Conservation (phyloP, 768 basidiomycete genomes). For the Boletus tomentosulus region DNA sequence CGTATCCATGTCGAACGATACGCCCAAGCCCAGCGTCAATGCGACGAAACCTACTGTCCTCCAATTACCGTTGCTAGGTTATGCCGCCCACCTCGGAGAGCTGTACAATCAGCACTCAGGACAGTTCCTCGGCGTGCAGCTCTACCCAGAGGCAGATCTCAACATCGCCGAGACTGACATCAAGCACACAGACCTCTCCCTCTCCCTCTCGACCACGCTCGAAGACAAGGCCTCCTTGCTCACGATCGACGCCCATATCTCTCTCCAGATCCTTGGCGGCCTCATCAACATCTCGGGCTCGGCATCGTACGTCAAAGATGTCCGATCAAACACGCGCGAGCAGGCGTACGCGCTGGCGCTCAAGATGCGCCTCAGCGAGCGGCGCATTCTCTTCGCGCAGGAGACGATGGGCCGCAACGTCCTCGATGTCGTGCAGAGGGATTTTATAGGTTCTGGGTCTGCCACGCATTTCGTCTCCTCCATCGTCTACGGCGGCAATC, state of each 20-base stretch:
- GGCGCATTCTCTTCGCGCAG: background rate
- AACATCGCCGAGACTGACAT: background rate
- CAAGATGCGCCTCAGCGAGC: background rate
- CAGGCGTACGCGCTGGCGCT: background rate
- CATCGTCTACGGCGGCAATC: background rate
- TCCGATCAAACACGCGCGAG: background rate
- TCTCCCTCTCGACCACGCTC: background rate
- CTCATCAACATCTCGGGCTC: background rate
- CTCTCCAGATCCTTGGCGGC: background rate
- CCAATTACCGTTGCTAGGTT: background rate
- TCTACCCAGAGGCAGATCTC: background rate
- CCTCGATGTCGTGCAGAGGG: background rate
- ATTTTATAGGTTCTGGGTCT: background rate
- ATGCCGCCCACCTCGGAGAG: background rate
- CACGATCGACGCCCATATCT: background rate
- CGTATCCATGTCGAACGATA: background rate
- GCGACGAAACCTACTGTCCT: background rate
- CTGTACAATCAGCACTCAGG: background rate
- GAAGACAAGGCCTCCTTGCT: background rate
- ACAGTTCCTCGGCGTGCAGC: background rate
- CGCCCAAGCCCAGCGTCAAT: background rate
- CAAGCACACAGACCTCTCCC: background rate
- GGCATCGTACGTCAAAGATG: background rate
- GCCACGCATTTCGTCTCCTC: background rate
- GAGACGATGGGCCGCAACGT: background rate